Base-by-base conservation (phyloP, 1,284 basidiomycete species). In the Fomitopsis palustris region DNA sequence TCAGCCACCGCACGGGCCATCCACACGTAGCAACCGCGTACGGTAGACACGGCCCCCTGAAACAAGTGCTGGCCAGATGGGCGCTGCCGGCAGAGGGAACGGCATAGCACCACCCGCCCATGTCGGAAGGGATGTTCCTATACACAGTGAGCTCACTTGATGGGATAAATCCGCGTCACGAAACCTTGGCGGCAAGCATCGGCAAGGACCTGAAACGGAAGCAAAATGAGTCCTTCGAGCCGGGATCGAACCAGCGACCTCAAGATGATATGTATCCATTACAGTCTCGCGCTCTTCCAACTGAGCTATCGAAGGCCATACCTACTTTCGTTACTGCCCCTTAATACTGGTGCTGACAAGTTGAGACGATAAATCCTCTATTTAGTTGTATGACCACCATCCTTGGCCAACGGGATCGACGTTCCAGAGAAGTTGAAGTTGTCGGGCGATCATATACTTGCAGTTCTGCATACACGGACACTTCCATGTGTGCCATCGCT, bases 211-310 rank as follows among this genome's bases (percentile, higher is more conserved):
- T n/a, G n/a, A n/a, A n/a, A n/a, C n/a, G n/a, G n/a, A n/a, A n/a
- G 41, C 19, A 27, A 49, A 57, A 57, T n/a, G 27, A 55, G 59
- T 67, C 55, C 63, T 70, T 25, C 62, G 62, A 61, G 42, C 59
- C 62, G 62, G 62, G 62, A 61, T 63, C 62, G 62, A 63, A 62
- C 61, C 62, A 63, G 59, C 42, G 62, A 60, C 61, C 53, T 60
- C 45, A 35, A 56, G 57, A 61, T 59, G 54, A 12, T 54, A 54
- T 25, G 31, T 54, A 53, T 37, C 64, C 12, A 56, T 64, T 65
- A 64, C 64, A 67, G 64, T 67, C 66, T 63, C 45, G 45, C 66
- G 66, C 66, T 67, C 66, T 67, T 67, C 66, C 66, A 67, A 63
- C 66, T 67, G 66, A 67, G 66, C 66, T 67, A 67, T 64, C 66